A percentile compares a stretch with the other conserved stretches of the same genome.
Evolutionary conservation across 371 early-diverging fungal genomes (phyloP).

Genomic region (Mucor piriformis): DNA sequence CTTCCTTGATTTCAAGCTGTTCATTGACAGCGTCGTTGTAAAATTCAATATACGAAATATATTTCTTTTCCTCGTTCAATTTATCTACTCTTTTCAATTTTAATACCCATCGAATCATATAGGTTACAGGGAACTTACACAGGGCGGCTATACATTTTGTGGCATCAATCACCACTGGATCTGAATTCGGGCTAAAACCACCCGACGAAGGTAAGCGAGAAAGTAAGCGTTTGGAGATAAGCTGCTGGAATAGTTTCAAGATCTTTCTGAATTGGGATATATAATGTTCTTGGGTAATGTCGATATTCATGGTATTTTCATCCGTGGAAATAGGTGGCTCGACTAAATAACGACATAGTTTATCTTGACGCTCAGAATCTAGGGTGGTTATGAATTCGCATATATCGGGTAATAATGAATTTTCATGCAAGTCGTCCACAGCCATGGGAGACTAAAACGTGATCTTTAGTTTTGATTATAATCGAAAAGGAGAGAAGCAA

Average conservation of each 20-base stretch:
- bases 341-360: conserved; percentile 26
- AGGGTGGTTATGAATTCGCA: conserved; percentile 33
- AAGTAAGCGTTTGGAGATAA: conserved; percentile 24
- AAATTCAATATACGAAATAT: conserved; percentile 61
- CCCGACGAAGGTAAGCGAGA: conserved; percentile 1
- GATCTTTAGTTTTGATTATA: background rate
- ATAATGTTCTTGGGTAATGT: conserved; percentile 3
- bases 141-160: conserved; percentile 50
- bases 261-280: conserved; percentile 7
- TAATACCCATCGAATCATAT: background rate
- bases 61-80: conserved; percentile 48
- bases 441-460: conserved; percentile 24
- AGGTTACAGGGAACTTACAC: conserved; percentile 28
- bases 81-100: conserved; percentile 30
- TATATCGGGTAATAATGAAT: conserved; percentile 28
- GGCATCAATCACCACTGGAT: conserved; percentile 44
- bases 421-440: conserved; percentile 9
- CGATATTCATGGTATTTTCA: conserved; percentile 7
- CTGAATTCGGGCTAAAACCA: conserved; percentile 39
- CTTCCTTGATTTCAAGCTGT: conserved; percentile 79
- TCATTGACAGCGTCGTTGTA: conserved; percentile 80
- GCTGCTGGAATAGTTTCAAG: conserved; percentile 28
- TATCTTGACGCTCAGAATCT: conserved; percentile 20
- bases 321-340: conserved; percentile 7
- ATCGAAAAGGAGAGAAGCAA: background rate